Evolutionary conservation across 2,329 filamentous ascomycete species (phyloP).

Genomic region (Plenodomus tracheiphilus): DNA sequence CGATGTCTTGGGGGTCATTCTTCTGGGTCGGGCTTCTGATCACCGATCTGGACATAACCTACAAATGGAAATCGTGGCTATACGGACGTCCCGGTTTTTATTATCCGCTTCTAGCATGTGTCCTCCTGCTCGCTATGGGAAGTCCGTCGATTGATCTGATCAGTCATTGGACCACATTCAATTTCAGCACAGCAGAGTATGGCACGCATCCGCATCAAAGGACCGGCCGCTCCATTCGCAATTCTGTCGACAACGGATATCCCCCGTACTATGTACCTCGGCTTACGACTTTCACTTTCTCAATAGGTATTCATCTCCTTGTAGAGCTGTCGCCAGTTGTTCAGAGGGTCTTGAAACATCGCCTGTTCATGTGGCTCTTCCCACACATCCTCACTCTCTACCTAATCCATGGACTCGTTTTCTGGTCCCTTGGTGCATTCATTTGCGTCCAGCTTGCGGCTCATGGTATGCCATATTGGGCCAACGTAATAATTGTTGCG

Average conservation of each 20-base stretch:
- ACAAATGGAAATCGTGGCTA: constrained; percentile 44
- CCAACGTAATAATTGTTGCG: constrained; percentile 27
- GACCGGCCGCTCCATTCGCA: constrained; percentile 39
- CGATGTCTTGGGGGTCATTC: constrained; percentile 47
- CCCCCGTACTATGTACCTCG: constrained; percentile 48
- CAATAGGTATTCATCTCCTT: constrained; percentile 32
- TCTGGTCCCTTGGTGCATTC: constrained; percentile 44
- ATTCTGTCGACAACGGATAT: constrained; percentile 36
- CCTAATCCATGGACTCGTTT: constrained; percentile 49
- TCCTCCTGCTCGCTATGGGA: constrained; percentile 18
- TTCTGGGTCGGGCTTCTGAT: constrained; percentile 49
- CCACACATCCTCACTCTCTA: constrained; percentile 53
- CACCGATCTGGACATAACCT: constrained; percentile 49
- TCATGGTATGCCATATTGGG: constrained; percentile 31
- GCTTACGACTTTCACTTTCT: constrained; percentile 46
- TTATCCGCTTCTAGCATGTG: constrained; percentile 38
- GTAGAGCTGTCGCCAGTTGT: constrained; percentile 31
- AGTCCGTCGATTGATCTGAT: constrained; percentile 38
- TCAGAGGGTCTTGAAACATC: constrained; percentile 45
- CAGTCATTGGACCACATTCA: constrained; percentile 33
- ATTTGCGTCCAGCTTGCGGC: constrained; percentile 30
- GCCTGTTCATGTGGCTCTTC: constrained; percentile 45
- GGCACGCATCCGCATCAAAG: constrained; percentile 45
- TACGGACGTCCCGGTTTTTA: constrained; percentile 36
- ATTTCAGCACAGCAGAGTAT: constrained; percentile 43